phyloP scores from a whole-genome alignment of 129 eudicot species.

The Centaurea solstitialis region DNA sequence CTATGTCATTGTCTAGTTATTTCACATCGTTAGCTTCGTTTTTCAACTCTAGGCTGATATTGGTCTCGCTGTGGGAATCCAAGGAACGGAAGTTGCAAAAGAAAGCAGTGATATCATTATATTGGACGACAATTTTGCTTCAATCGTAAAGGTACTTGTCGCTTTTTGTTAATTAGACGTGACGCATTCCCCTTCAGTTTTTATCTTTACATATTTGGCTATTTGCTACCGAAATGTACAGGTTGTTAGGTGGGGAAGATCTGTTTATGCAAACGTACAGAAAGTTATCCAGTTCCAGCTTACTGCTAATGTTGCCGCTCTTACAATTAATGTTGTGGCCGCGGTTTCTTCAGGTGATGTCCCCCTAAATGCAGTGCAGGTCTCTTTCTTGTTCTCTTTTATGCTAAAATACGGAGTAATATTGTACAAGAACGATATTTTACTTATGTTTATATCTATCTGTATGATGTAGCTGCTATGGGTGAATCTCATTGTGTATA shows the following conservation, averaged over 20 bases:
- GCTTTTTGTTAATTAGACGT: neutral
- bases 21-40: neutral
- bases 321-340: constrained; percentile 82
- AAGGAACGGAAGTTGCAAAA: constrained; percentile 94
- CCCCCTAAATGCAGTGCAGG: constrained; percentile 95
- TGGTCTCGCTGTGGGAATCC: constrained; percentile 97
- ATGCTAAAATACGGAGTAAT: neutral
- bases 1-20: neutral
- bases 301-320: constrained; percentile 87
- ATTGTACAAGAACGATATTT: neutral
- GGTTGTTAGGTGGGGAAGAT: constrained; percentile 92
- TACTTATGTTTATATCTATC: neutral
- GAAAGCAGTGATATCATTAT: constrained; percentile 94
- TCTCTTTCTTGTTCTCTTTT: constrained; percentile 17
- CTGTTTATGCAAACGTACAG: constrained; percentile 88
- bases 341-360: constrained; percentile 89
- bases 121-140: constrained; percentile 84
- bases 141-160: constrained; percentile 76
- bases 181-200: too few relatives aligned
- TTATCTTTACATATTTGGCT: too few relatives aligned
- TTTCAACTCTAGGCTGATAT: constrained; percentile 72
- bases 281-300: constrained; percentile 91
- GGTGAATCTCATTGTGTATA: constrained; percentile 96
- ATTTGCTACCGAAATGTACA: constrained; percentile 7
- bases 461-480: constrained; percentile 71